Conservation (phyloP, 176 grass and related monocot genomes). For the Bothriochloa decipiens region DNA sequence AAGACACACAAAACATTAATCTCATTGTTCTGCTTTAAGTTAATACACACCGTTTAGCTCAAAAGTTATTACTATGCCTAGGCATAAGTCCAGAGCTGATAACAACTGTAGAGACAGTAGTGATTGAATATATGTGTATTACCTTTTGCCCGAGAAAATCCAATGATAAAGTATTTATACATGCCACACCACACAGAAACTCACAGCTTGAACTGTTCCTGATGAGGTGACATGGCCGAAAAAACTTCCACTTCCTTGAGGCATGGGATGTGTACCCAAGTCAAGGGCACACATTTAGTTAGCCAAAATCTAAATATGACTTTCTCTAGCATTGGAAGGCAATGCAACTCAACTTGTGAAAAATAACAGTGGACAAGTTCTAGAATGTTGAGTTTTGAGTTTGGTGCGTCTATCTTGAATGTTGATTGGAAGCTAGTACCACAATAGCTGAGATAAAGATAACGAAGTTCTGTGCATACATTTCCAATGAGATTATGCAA, state of each 20-base stretch:
- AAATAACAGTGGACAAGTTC: constrained; percentile 12
- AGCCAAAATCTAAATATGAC: constrained; percentile 4
- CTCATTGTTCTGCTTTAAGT: not conserved
- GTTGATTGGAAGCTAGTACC: not conserved
- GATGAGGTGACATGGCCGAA: not conserved
- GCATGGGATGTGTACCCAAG: not conserved
- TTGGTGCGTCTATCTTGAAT: constrained; percentile 25
- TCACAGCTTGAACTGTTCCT: constrained; percentile 14
- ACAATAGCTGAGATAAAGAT: not conserved
- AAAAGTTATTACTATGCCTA: not conserved
- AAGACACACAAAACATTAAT: not conserved
- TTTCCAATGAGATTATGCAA: constrained; percentile 8
- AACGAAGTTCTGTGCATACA: not conserved
- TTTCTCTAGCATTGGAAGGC: constrained; percentile 23
- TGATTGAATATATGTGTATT: not conserved
- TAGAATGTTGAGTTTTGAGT: constrained; percentile 32
- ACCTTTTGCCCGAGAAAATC: constrained; percentile 24
- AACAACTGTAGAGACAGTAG: not conserved
- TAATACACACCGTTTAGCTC: not conserved
- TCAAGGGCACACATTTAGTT: not conserved
- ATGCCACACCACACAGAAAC: not conserved
- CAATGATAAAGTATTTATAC: constrained; percentile 10
- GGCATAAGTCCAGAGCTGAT: not conserved
- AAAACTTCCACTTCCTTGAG: constrained; percentile 29
- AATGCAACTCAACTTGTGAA: not conserved